These are phyloP conservation scores for Candolleomyces aberdarensis DNA, from an alignment of 768 basidiomycete species.

Conservation along the genomic window DNA sequence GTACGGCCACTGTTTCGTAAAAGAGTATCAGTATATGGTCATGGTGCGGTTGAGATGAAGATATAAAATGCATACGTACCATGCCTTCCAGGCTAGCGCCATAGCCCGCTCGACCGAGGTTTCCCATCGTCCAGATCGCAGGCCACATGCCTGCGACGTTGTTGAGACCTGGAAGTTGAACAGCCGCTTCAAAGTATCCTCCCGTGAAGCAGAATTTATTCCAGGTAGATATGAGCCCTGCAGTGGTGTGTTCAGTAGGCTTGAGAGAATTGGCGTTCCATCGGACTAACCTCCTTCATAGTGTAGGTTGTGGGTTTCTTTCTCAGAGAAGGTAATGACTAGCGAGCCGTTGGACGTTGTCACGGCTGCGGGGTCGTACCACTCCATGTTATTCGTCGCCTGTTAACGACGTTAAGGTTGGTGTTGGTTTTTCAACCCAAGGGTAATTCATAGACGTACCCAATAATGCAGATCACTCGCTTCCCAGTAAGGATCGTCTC, in stretches of 20 bases:
- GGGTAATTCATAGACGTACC: slow-evolving; percentile 30
- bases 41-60: not conserved
- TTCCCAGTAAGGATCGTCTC: slow-evolving; percentile 86
- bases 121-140: slow-evolving; percentile 71
- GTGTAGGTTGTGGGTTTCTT: slow-evolving; percentile 56
- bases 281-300: slow-evolving; percentile 57
- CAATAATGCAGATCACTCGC: slow-evolving; percentile 78
- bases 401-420: slow-evolving; percentile 18
- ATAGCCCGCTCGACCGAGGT: slow-evolving; percentile 72
- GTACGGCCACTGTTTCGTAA: slow-evolving; percentile 63
- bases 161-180: slow-evolving; percentile 59
- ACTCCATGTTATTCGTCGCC: slow-evolving; percentile 73
- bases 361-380: slow-evolving; percentile 80
- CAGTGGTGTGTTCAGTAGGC: slow-evolving; percentile 28
- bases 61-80: slow-evolving; percentile 34
- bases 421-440: not conserved
- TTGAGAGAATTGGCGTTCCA: slow-evolving; percentile 25
- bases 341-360: slow-evolving; percentile 70
- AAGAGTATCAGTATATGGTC: not conserved
- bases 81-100: slow-evolving; percentile 81
- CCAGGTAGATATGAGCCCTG: slow-evolving; percentile 44
- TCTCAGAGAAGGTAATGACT: slow-evolving; percentile 63
- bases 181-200: slow-evolving; percentile 62
- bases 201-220: slow-evolving; percentile 89
- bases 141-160: slow-evolving; percentile 73